These are phyloP conservation scores for Eucalyptus marginata DNA, from an alignment of 345 rosid genomes.

Conservation along the genomic window DNA sequence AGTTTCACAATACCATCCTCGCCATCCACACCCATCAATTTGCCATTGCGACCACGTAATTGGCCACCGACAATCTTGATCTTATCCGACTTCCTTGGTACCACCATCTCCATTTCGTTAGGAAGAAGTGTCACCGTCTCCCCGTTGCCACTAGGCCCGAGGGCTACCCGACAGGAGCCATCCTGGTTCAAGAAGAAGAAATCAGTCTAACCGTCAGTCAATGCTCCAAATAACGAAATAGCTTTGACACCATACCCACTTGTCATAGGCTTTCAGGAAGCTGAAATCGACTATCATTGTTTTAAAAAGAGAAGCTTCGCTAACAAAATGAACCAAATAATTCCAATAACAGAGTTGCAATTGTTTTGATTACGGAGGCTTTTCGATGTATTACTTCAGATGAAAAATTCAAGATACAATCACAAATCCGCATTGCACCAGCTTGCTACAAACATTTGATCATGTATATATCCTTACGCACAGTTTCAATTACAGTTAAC, in stretches of 20 bases:
- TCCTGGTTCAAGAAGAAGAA: constrained; percentile 26
- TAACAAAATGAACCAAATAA: background rate
- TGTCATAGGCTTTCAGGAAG: background rate
- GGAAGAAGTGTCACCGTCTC: constrained; percentile 33
- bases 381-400: background rate
- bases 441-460: background rate
- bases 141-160: constrained; percentile 52
- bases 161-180: constrained; percentile 64
- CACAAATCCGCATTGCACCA: background rate
- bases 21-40: constrained; percentile 88
- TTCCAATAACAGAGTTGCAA: background rate
- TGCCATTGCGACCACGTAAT: constrained; percentile 75
- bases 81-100: constrained; percentile 72
- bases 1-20: constrained; percentile 82
- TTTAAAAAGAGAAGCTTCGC: background rate
- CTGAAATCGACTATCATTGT: background rate
- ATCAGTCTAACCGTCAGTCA: background rate
- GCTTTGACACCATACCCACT: background rate
- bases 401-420: background rate
- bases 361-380: background rate
- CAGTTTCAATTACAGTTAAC: background rate
- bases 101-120: constrained; percentile 52
- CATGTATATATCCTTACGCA: background rate
- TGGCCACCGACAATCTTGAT: constrained; percentile 83
- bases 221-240: background rate